Evolutionary conservation across 1,284 basidiomycete species (phyloP), one percentile per base, ranked within the genome.

Genomic region (Tylopilus sp.): DNA sequence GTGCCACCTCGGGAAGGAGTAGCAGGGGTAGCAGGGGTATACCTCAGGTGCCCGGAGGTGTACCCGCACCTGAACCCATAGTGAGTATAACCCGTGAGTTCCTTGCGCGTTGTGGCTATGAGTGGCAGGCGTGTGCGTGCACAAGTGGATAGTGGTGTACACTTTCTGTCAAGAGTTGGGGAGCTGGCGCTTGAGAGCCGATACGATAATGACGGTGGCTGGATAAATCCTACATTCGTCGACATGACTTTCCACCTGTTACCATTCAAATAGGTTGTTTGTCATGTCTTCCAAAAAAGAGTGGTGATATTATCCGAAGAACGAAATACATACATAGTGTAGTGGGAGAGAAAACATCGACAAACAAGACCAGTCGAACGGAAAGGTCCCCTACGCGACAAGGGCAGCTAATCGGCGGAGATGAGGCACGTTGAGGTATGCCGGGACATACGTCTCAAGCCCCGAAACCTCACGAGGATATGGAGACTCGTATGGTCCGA

Each of bases 401-500:
- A 91, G 74, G 59, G 89, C 86, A 56, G 89, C 88, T 59, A 92
- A 74, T 59, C 88, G 81, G 56, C 89, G 80, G 53, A 92, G 74
- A 70, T 92, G 88, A 31, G 89, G 84, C 49, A 92, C 86, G 59
- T 86, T 89, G 58, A 92, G 78, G 64, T 91, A 92, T 54, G 89
- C 89, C 42, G 89, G 89, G 28, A 92, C 88, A 60, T 92, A 92
- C 23, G 89, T 92, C 74, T 93, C 91, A 59, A 93, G 70, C 21
- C 89, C 90, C 2, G 87, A 89, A 31, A 94, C 89, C 64, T 93
- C 89, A 44, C 92, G 81, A 26, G 92, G 90, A 47, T 92, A 74
- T 6, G 91, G 91, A 35, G 91, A 74, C 64, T 95, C 92, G 64
- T 92, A 95, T 41, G 92, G 88, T 29, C 92, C 92, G 16, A 95